phyloP scores from a whole-genome alignment of 2,329 filamentous ascomycete species.

The Colletotrichum godetiae region DNA sequence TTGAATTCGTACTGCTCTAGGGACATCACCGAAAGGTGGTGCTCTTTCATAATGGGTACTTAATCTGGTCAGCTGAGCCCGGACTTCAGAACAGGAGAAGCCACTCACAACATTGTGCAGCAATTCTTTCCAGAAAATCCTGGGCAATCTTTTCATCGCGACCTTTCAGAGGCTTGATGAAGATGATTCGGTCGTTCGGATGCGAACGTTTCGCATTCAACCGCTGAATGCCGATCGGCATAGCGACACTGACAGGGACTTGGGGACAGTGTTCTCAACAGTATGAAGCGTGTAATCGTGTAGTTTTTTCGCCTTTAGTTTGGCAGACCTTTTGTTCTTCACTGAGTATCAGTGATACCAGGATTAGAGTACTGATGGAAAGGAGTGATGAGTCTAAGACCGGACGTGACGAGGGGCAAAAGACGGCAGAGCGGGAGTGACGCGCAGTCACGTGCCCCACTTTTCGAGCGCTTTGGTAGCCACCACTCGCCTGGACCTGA shows the following conservation, averaged over 20 bases:
- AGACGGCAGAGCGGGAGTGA: conserved; percentile 12
- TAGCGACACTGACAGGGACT: conserved; percentile 48
- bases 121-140: conserved; percentile 80
- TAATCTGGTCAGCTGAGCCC: not conserved
- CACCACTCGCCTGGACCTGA: not conserved
- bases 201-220: conserved; percentile 80
- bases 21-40: conserved; percentile 73
- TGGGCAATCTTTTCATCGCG: conserved; percentile 71
- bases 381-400: not conserved
- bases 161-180: conserved; percentile 83
- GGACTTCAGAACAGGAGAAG: not conserved
- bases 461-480: not conserved
- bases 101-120: conserved; percentile 77
- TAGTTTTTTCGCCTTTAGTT: not conserved
- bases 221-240: conserved; percentile 83
- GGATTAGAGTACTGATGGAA: not conserved
- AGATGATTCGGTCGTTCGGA: conserved; percentile 83
- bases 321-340: not conserved
- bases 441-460: conserved; percentile 26
- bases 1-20: conserved; percentile 88
- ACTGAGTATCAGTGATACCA: not conserved
- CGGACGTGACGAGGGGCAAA: conserved; percentile 10
- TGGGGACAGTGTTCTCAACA: too few species aligned
- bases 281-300: too few species aligned
- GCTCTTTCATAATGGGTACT: conserved; percentile 77